Percentiles rank a stretch among this genome's conserved stretches.
phyloP scores from a whole-genome alignment of 75 land plant species.

The Picea sitchensis region DNA sequence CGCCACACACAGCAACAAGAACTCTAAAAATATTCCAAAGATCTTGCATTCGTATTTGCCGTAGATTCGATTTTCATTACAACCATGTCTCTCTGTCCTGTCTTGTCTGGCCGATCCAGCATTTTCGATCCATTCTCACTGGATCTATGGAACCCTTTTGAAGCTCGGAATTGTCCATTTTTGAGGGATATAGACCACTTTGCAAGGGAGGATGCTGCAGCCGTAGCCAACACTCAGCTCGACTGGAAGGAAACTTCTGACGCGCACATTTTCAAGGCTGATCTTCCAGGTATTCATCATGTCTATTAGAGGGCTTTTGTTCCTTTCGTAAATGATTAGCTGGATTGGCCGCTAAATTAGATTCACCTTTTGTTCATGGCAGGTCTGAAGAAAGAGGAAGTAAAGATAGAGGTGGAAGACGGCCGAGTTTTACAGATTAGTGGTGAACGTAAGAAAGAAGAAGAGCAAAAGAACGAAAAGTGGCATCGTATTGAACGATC shows the following conservation, averaged over 20 bases:
- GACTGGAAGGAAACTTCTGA: slow-evolving; percentile 21
- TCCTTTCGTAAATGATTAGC: too few relatives aligned
- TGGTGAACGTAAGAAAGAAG: slow-evolving; percentile 26
- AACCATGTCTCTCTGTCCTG: slow-evolving; percentile 7
- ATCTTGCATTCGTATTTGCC: too few relatives aligned
- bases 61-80: not conserved
- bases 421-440: slow-evolving; percentile 24
- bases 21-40: too few relatives aligned
- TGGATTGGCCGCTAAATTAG: too few relatives aligned
- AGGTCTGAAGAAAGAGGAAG: slow-evolving; percentile 15
- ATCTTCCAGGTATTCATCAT: slow-evolving; percentile 8
- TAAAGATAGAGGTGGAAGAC: slow-evolving; percentile 35
- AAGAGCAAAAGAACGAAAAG: slow-evolving; percentile 14
- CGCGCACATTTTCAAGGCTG: slow-evolving; percentile 20
- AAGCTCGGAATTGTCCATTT: too few relatives aligned
- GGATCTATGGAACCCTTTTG: too few relatives aligned
- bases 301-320: too few relatives aligned
- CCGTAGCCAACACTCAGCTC: slow-evolving; percentile 17
- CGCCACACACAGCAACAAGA: too few relatives aligned
- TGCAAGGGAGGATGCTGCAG: slow-evolving; percentile 6
- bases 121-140: not conserved
- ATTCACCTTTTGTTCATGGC: not conserved
- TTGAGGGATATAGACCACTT: too few relatives aligned
- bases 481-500: slow-evolving; percentile 35
- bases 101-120: slow-evolving; percentile 1